Conservation (phyloP, 768 basidiomycete species). For the Rhodotorula kratochvilovae region DNA sequence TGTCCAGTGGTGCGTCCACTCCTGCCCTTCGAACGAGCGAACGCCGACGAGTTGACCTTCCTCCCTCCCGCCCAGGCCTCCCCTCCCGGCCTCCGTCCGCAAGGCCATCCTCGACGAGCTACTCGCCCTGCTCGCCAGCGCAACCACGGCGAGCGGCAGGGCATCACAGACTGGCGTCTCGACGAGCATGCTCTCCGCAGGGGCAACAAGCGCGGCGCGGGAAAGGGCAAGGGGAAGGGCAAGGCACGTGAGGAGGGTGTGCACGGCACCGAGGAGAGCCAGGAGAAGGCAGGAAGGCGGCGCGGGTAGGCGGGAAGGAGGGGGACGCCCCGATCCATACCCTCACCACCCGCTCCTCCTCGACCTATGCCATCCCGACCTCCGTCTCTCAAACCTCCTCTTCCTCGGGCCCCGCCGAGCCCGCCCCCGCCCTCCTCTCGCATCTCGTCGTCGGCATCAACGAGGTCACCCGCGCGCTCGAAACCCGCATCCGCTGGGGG, state of each 20-base stretch:
- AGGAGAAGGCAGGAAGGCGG: too few relatives aligned
- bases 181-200: constrained; percentile 25
- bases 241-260: not conserved
- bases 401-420: not conserved
- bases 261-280: not conserved
- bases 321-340: not conserved
- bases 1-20: constrained; percentile 13
- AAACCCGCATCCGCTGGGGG: constrained; percentile 53
- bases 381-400: not conserved
- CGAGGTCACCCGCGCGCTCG: constrained; percentile 68
- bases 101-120: constrained; percentile 28
- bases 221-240: not conserved
- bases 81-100: constrained; percentile 17
- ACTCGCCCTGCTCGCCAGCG: not conserved
- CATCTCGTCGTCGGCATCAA: constrained; percentile 70
- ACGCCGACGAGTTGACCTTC: not conserved
- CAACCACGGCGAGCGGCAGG: not conserved
- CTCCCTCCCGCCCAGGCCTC: constrained; percentile 14
- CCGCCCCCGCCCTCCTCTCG: constrained; percentile 51
- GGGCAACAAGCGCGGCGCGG: not conserved
- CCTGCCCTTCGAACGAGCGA: too few relatives aligned
- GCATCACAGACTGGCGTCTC: constrained; percentile 22
- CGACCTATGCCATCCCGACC: not conserved
- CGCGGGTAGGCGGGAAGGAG: not conserved
- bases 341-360: constrained; percentile 4